These are phyloP conservation scores for Skeletonema tropicum DNA, from an alignment of 108 stramenopile genomes.

Conservation along the genomic window DNA sequence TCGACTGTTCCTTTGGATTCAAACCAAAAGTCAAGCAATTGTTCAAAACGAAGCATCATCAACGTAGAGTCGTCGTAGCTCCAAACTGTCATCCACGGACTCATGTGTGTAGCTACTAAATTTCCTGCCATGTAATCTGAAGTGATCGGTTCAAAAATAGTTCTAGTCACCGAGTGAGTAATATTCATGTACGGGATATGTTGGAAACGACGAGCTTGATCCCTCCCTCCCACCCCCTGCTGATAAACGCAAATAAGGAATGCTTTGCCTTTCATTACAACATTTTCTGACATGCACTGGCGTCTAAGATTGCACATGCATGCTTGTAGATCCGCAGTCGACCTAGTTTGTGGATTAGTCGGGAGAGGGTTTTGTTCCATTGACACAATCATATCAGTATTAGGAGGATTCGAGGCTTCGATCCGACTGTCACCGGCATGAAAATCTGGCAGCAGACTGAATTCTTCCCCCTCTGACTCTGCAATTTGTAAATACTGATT, in stretches of 20 bases:
- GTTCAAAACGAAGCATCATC: background rate
- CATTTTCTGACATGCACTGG: background rate
- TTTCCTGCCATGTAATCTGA: background rate
- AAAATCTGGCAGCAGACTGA: too few relatives aligned
- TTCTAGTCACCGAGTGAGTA: background rate
- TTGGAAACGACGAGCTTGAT: background rate
- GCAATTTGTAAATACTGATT: too few relatives aligned
- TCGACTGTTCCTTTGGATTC: background rate
- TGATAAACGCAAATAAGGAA: background rate
- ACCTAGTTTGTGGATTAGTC: too few relatives aligned
- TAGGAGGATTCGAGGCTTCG: too few relatives aligned
- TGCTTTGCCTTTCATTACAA: background rate
- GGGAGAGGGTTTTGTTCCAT: too few relatives aligned
- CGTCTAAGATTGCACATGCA: background rate
- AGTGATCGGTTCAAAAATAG: background rate
- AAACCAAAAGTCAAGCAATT: constrained; percentile 4
- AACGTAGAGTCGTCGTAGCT: background rate
- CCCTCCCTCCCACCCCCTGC: background rate
- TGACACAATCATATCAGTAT: too few relatives aligned
- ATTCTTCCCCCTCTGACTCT: too few relatives aligned
- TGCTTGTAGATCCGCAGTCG: background rate
- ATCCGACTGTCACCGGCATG: too few relatives aligned
- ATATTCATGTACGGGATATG: background rate
- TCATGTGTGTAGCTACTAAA: background rate
- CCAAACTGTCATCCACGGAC: background rate